phyloP scores from a whole-genome alignment of 768 basidiomycete genomes.

The Leccinum pellstonianum region DNA sequence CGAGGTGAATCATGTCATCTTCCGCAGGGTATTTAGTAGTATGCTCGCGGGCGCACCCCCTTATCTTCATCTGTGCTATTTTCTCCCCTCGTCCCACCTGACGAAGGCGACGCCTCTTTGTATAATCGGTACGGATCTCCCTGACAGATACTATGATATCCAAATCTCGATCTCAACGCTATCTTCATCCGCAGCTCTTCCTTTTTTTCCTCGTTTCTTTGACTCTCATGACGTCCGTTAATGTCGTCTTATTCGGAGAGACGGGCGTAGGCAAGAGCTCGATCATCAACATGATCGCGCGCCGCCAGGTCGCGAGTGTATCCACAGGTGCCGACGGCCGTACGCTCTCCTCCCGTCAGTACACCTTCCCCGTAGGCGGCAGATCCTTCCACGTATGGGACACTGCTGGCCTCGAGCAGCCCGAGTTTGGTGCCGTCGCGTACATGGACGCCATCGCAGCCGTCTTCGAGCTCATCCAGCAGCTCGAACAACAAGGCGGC shows the following conservation, averaged over 20 bases:
- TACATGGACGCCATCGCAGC: slow-evolving; percentile 30
- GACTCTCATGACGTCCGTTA: slow-evolving; percentile 23
- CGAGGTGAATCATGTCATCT: background rate
- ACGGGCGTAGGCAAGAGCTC: slow-evolving; percentile 36
- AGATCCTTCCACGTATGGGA: slow-evolving; percentile 28
- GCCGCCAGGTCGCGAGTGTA: slow-evolving; percentile 15
- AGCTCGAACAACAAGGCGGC: slow-evolving; percentile 31
- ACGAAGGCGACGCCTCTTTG: background rate
- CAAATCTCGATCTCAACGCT: background rate
- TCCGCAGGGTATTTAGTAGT: slow-evolving; percentile 5
- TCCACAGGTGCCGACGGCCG: slow-evolving; percentile 30
- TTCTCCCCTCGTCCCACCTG: background rate
- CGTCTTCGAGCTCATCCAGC: slow-evolving; percentile 33
- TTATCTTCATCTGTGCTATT: background rate
- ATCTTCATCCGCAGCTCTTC: background rate
- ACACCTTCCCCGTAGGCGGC: slow-evolving; percentile 22
- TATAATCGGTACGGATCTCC: background rate
- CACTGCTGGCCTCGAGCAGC: slow-evolving; percentile 34
- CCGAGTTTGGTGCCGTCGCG: slow-evolving; percentile 17
- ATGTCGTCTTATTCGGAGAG: slow-evolving; percentile 45
- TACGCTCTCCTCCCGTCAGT: slow-evolving; percentile 32
- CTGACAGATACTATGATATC: background rate
- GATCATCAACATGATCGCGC: slow-evolving; percentile 32
- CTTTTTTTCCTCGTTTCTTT: background rate
- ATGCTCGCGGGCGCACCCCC: background rate